A percentile compares a stretch with the other conserved stretches of the same genome.
Evolutionary conservation across 306 rosid genomes (phyloP).

Genomic region (Prunus fruticosa): DNA sequence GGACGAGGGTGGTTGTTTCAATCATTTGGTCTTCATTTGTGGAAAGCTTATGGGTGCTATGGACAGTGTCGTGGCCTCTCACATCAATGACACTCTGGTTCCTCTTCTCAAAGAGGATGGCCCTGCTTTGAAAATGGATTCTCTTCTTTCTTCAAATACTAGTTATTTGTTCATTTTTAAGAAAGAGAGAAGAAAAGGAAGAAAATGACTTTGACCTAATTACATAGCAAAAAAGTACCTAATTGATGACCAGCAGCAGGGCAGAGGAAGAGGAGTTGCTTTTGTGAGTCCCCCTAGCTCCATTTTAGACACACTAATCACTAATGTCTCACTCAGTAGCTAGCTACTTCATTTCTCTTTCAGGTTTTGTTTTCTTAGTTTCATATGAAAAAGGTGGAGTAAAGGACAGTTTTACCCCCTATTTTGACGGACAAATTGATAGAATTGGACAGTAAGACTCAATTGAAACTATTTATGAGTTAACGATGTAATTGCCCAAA

Average conservation of each 20-base stretch:
- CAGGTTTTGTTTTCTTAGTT: neutral
- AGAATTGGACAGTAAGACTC: too few relatives aligned
- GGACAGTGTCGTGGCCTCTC: conserved; percentile 90
- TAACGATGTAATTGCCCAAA: too few relatives aligned
- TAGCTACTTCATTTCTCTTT: neutral
- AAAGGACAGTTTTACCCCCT: too few relatives aligned
- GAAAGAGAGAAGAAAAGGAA: neutral
- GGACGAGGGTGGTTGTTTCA: too few relatives aligned
- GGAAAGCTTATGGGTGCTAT: conserved; percentile 79
- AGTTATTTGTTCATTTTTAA: too few relatives aligned
- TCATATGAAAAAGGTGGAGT: neutral
- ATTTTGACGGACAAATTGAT: too few relatives aligned
- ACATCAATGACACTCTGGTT: conserved; percentile 74
- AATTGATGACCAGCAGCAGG: neutral
- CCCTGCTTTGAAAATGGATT: conserved; percentile 50
- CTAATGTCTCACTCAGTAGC: conserved; percentile 2
- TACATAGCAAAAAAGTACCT: neutral
- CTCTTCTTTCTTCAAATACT: neutral
- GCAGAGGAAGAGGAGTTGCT: conserved; percentile 30
- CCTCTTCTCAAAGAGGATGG: conserved; percentile 94
- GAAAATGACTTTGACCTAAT: neutral
- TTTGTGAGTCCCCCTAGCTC: neutral
- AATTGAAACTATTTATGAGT: too few relatives aligned
- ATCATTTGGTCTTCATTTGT: conserved; percentile 69
- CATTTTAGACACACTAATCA: conserved; percentile 19